Percentiles rank a stretch among this genome's conserved stretches.
Evolutionary conservation across 345 rosid genomes (phyloP).

Genomic region (Aethionema arabicum): DNA sequence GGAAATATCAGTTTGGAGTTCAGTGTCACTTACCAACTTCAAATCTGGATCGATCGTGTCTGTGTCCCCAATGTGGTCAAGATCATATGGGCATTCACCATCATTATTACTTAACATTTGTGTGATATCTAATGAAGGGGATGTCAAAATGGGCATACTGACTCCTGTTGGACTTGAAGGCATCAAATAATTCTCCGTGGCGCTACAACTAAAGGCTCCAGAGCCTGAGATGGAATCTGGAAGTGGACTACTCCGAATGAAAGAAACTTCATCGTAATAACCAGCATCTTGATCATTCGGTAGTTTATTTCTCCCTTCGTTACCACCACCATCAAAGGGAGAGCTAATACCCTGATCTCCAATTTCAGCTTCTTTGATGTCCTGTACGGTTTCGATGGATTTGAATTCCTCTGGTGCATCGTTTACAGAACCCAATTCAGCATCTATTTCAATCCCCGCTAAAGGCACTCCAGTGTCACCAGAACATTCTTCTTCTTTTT

Average conservation of each 20-base stretch:
- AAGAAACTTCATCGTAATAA: conserved; percentile 18
- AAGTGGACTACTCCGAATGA: conserved; percentile 23
- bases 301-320: conserved; percentile 28
- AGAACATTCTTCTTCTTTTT: conserved; percentile 19
- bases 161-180: conserved; percentile 30
- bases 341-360: conserved; percentile 19
- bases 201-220: conserved; percentile 15
- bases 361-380: conserved; percentile 8
- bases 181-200: conserved; percentile 29
- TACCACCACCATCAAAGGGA: conserved; percentile 22
- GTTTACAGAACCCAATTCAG: conserved; percentile 9
- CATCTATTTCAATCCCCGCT: conserved; percentile 14
- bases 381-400: conserved; percentile 9
- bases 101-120: conserved; percentile 27
- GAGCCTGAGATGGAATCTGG: conserved; percentile 27
- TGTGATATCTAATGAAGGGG: conserved; percentile 28
- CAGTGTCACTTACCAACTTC: conserved; percentile 29
- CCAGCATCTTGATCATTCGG: conserved; percentile 18
- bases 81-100: conserved; percentile 32
- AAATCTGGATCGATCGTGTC: conserved; percentile 30
- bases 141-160: conserved; percentile 26
- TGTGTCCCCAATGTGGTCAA: conserved; percentile 18
- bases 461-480: conserved; percentile 12
- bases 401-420: conserved; percentile 20
- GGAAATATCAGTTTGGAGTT: conserved; percentile 25